A percentile compares a stretch with the other conserved stretches of the same genome.
Conservation (phyloP, 2,329 filamentous ascomycete genomes). For the Hypoxylon sp. region DNA sequence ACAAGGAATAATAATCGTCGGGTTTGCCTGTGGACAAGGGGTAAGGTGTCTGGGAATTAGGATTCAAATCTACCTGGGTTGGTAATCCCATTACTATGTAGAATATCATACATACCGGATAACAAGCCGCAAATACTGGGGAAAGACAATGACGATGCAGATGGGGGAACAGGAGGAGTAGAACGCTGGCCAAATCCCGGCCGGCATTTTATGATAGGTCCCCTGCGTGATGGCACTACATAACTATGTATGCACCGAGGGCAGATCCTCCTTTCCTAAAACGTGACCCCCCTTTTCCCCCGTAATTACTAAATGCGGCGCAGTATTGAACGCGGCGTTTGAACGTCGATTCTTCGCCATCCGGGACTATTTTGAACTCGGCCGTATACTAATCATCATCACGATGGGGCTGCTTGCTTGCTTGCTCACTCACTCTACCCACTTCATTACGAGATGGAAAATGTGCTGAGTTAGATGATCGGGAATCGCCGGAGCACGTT, state of each 20-base stretch:
- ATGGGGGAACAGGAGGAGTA: not conserved
- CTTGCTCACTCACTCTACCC: slow-evolving; percentile 8
- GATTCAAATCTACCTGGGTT: slow-evolving; percentile 7
- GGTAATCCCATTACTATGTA: slow-evolving; percentile 7
- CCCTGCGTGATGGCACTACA: slow-evolving; percentile 26
- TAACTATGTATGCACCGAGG: slow-evolving; percentile 25
- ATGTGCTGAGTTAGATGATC: slow-evolving; percentile 3
- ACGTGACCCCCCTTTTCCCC: slow-evolving; percentile 30
- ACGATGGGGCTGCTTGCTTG: slow-evolving; percentile 11
- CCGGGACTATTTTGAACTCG: not conserved
- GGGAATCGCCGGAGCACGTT: slow-evolving; percentile 29
- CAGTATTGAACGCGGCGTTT: slow-evolving; percentile 33
- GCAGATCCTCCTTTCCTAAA: slow-evolving; percentile 42
- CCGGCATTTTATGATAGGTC: slow-evolving; percentile 47
- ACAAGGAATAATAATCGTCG: slow-evolving; percentile 20
- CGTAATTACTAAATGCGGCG: slow-evolving; percentile 22
- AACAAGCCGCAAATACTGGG: slow-evolving; percentile 33
- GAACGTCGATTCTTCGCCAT: slow-evolving; percentile 14
- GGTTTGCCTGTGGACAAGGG: not conserved
- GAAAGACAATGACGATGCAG: slow-evolving; percentile 21
- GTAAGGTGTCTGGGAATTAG: slow-evolving; percentile 13
- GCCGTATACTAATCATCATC: slow-evolving; percentile 13
- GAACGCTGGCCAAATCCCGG: slow-evolving; percentile 43
- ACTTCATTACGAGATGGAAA: slow-evolving; percentile 23
- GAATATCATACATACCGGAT: not conserved